Evolutionary conservation across 176 grass and related monocot genomes (phyloP), one percentile per base, ranked within the genome.

Genomic region (Metroxylon sagu): DNA sequence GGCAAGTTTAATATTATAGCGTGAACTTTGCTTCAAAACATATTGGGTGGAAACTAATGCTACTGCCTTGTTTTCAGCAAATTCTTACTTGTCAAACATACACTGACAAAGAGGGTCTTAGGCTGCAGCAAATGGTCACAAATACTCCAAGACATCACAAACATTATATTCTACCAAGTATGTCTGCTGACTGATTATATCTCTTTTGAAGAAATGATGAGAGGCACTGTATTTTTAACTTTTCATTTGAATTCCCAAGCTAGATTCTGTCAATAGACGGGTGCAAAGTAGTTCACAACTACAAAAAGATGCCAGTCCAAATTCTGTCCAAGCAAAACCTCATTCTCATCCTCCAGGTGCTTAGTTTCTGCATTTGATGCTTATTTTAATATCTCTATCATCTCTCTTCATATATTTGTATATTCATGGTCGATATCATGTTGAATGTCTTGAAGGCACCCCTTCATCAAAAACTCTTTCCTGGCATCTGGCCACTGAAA

Each of bases 91-190:
- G 88, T 76, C 84, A 92, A 76, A 88, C 74, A 67, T 98, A 98
- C 79, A 88, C 82, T 29, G 84, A 98, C 57, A 98, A 98, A 74
- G 93, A 98, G 83, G 93, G 88, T 70, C 49, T 85, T 61, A 83
- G 81, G 65, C 88, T 92, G 68, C 93, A 92, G 67, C 78, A 78
- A 21, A 78, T 89, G 84, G 65, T 56, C 14, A 82, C 74, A 59
- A 60, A 69, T 51, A 62, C 73, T n/a, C 19, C 71, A 64, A 98
- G 81, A 59, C 84, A 62, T 53, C 82, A 98, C 57, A 98, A 92
- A 75, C 88, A 98, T 81, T 98, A 98, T 62, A 81, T 80, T 48
- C 29, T 89, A 59, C 93, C 88, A 73, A 66, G 87, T 98, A 89
- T 69, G 81, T 59, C 26, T 65, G 12, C 26, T 2, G 17, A 14